phyloP scores from a whole-genome alignment of 2,329 filamentous ascomycete genomes.

The Penicillium sp. region DNA sequence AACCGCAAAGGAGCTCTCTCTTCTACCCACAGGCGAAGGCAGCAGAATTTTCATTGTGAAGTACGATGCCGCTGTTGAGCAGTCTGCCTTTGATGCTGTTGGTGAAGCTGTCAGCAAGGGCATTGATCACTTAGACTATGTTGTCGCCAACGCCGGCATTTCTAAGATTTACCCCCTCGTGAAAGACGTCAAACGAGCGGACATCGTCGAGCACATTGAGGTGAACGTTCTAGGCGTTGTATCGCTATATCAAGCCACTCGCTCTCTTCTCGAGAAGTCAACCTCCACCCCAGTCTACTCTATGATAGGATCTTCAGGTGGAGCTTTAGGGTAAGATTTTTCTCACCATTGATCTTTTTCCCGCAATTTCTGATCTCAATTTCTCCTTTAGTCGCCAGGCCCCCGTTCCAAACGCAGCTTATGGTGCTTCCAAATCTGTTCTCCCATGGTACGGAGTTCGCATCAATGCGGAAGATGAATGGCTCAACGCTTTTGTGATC shows the following conservation, averaged over 20 bases:
- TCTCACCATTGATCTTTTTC: not conserved
- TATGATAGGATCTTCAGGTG: slow-evolving; percentile 27
- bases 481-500: slow-evolving; percentile 24
- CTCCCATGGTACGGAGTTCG: slow-evolving; percentile 32
- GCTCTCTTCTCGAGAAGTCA: slow-evolving; percentile 34
- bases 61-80: slow-evolving; percentile 30
- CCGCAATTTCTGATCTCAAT: no score
- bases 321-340: slow-evolving; percentile 16
- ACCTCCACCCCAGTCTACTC: slow-evolving; percentile 31
- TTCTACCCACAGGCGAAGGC: slow-evolving; percentile 22
- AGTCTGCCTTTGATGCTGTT: slow-evolving; percentile 30
- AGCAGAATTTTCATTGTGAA: slow-evolving; percentile 34
- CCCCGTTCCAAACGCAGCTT: slow-evolving; percentile 24
- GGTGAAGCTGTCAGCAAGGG: slow-evolving; percentile 26
- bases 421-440: slow-evolving; percentile 34
- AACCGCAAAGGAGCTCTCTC: slow-evolving; percentile 25
- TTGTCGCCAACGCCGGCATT: slow-evolving; percentile 42
- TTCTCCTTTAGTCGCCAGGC: slow-evolving; percentile 11
- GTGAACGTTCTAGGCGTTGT: slow-evolving; percentile 34
- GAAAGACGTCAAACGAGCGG: slow-evolving; percentile 30
- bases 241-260: slow-evolving; percentile 36
- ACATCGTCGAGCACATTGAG: slow-evolving; percentile 26
- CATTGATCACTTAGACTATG: slow-evolving; percentile 35
- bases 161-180: slow-evolving; percentile 28
- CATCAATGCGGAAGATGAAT: slow-evolving; percentile 25